Evolutionary conservation across 805 yeast species (phyloP), one percentile per base, ranked within the genome.

Genomic region (Suhomyces faveliae): DNA sequence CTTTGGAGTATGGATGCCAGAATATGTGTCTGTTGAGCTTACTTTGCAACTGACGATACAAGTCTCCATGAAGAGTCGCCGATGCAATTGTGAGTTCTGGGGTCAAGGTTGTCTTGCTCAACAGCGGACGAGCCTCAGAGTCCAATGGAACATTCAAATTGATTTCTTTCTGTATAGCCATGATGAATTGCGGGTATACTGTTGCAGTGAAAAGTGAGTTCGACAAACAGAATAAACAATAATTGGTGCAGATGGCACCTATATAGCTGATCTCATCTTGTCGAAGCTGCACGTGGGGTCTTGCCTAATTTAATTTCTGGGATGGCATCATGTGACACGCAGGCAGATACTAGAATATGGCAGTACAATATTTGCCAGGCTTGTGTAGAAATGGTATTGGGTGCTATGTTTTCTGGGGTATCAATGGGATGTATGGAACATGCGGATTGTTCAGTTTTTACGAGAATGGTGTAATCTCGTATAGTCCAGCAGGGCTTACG

Each of bases 21-120:
- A 80, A 71, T 35, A 80, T 57, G 40, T 58, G 57, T 49, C 60
- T 73, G 59, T 77, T 79, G 45, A 80, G 70, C 21, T 63, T 50
- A 1, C 82, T 65, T 58, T 80, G 84, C 35, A 70, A 60, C 52
- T 69, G 73, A 20, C 77, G 60, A 47, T 79, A 67, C 53, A 74
- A 80, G 61, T 87, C 94, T 48, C 87, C 81, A 24, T 84, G 80
- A 50, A 86, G 64, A 48, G 80, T 82, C 46, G 84, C 59, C 1
- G 84, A 79, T 9, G 87, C 87, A 39, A 79, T 78, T 1, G 85
- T 72, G 35, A 74, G 71, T 24, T 77, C 80, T 1, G 91, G 91
- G 5, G 68, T 70, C 43, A 87, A 68, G 2, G 65, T 62, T 0
- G 78, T 57, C 30, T 80, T 69, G 40, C 64, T 68, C 33, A 87